Percentiles rank a stretch among this genome's conserved stretches.
phyloP scores from a whole-genome alignment of 192 early-diverging fungal species.

The Coemansia sp. region DNA sequence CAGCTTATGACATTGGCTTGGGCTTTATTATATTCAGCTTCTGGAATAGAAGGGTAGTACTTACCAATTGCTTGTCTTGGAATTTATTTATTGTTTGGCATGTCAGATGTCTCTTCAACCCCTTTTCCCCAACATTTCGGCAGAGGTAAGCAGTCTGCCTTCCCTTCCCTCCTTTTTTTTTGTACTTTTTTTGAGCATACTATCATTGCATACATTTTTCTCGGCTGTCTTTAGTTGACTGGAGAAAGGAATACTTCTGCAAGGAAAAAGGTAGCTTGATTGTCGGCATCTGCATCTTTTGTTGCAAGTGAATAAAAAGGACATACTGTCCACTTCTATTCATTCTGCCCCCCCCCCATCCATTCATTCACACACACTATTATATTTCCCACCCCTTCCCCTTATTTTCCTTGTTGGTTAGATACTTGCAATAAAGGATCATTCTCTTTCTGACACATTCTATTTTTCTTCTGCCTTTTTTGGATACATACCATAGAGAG shows the following conservation, averaged over 20 bases:
- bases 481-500: too few relatives aligned
- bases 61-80: background rate
- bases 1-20: too few relatives aligned
- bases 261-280: background rate
- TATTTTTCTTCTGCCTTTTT: too few relatives aligned
- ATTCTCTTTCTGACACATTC: too few relatives aligned
- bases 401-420: constrained; percentile 1
- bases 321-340: background rate
- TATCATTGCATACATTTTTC: background rate
- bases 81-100: background rate
- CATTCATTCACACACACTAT: background rate
- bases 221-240: background rate
- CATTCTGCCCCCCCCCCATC: background rate
- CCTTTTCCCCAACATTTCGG: background rate
- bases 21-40: too few relatives aligned
- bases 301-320: background rate
- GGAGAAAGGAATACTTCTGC: background rate
- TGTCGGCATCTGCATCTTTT: background rate
- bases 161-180: background rate
- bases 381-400: background rate
- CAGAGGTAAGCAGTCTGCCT: background rate
- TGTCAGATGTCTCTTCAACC: background rate
- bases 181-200: background rate
- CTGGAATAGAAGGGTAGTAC: background rate
- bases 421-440: background rate